Evolutionary conservation across 768 basidiomycete genomes (phyloP), one percentile per base, ranked within the genome.

Genomic region (Calocybe cyanea): DNA sequence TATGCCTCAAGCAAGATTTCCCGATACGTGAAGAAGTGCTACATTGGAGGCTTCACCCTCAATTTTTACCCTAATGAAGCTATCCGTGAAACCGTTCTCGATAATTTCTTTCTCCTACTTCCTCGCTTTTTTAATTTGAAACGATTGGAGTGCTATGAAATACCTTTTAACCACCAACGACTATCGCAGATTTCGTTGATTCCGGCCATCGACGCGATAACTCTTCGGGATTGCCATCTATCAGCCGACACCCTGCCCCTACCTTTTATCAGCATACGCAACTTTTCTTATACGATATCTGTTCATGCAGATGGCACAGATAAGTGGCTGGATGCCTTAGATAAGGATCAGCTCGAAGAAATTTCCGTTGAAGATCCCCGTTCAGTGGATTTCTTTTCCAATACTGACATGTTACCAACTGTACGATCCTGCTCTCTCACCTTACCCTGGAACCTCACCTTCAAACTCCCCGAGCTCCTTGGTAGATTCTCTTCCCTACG

Each of bases 31-130:
- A 19, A 43, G 25, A 37, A 2, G 2, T 14, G 41, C n/a, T 21
- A 14, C 9, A 4, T 2, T 5, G 13, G 4, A n/a, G 4, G 14
- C 9, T 1, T 2, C 10, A 5, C 25, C n/a, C 10, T 6, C 8
- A 18, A 1, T 19, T 42, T 15, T 33, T 2, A 20, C 30, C 25
- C 5, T 19, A 11, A 20, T 8, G 33, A 9, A 21, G 15, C 19
- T 2, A 49, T 21, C 25, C n/a, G n/a, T n/a, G n/a, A n/a, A n/a
- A n/a, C 13, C 31, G 15, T 49, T 33, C 35, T 49, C 18, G n/a
- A n/a, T n/a, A 23, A 43, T 18, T 8, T 28, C 1, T 35, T 49
- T 36, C 33, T 28, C 6, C 36, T 43, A 23, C 41, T 49, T 39
- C 37, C 41, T 17, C 30, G 25, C 10, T 39, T 49, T 13, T n/a